A percentile compares a stretch with the other conserved stretches of the same genome.
Evolutionary conservation across 768 basidiomycete species (phyloP).

Genomic region (Phanerodontia chrysosporium): DNA sequence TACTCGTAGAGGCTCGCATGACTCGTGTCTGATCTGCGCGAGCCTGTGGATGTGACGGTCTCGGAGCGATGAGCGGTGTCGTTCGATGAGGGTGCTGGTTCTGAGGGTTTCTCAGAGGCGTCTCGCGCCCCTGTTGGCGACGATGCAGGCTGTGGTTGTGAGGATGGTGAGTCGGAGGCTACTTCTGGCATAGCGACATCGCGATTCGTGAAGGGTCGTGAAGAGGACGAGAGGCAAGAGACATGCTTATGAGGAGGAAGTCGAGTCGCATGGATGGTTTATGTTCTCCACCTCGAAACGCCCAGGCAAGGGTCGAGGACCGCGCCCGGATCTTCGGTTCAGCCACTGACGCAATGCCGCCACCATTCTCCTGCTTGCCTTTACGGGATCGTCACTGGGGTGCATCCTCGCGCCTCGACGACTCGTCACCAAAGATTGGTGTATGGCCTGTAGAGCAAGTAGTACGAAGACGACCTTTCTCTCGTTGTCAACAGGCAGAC

Average conservation of each 20-base stretch:
- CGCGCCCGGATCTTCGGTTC: no score
- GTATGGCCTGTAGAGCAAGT: no score
- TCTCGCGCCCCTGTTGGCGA: neutral
- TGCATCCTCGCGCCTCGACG: no score
- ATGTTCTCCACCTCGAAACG: neutral
- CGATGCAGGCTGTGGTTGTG: neutral
- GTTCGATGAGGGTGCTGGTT: neutral
- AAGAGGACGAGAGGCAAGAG: no score
- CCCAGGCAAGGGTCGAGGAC: neutral
- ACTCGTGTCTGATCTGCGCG: neutral
- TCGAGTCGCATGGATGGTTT: no score
- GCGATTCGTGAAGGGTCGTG: neutral
- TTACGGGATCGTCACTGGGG: no score
- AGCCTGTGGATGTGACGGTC: neutral
- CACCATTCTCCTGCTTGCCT: neutral
- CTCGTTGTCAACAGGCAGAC: no score
- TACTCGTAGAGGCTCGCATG: neutral
- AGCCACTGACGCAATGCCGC: neutral
- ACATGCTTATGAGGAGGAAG: no score
- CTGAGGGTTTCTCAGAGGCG: neutral
- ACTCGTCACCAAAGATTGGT: no score
- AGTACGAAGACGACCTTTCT: no score
- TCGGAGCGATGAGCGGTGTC: neutral
- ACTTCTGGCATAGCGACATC: neutral
- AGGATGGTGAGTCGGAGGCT: neutral